A percentile compares a stretch with the other conserved stretches of the same genome.
phyloP scores from a whole-genome alignment of 2,329 filamentous ascomycete species.

The Colletotrichum sp. region DNA sequence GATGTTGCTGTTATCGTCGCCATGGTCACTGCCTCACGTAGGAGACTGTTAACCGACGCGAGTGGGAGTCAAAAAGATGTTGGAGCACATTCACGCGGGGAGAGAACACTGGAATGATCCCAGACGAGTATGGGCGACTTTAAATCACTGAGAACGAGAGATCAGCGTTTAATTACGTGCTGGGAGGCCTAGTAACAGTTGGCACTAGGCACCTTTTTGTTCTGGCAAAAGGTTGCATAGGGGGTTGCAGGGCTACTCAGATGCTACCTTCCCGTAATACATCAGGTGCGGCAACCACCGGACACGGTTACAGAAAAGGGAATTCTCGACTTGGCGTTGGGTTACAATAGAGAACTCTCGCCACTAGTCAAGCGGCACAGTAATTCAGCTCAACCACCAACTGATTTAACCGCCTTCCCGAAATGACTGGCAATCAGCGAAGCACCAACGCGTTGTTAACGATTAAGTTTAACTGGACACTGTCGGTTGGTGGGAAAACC shows the following conservation, averaged over 20 bases:
- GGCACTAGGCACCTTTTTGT: no score
- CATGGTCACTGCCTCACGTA: no score
- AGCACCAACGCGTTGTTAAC: no score
- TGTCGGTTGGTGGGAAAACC: no score
- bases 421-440: accelerated
- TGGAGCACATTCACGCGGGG: no score
- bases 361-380: not conserved
- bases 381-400: not conserved
- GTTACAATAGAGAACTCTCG: not conserved
- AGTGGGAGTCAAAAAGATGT: no score
- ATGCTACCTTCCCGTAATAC: not conserved
- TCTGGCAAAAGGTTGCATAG: not conserved
- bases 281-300: accelerated
- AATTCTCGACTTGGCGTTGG: not conserved
- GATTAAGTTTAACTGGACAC: no score
- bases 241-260: accelerated
- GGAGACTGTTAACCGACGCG: no score
- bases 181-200: no score
- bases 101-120: no score
- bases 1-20: not conserved
- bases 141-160: not conserved
- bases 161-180: not conserved
- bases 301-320: accelerated
- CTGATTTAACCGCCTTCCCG: not conserved
- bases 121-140: no score